Evolutionary conservation across 768 basidiomycete species (phyloP), one percentile per base, ranked within the genome.

Genomic region (Rickenella mellea): DNA sequence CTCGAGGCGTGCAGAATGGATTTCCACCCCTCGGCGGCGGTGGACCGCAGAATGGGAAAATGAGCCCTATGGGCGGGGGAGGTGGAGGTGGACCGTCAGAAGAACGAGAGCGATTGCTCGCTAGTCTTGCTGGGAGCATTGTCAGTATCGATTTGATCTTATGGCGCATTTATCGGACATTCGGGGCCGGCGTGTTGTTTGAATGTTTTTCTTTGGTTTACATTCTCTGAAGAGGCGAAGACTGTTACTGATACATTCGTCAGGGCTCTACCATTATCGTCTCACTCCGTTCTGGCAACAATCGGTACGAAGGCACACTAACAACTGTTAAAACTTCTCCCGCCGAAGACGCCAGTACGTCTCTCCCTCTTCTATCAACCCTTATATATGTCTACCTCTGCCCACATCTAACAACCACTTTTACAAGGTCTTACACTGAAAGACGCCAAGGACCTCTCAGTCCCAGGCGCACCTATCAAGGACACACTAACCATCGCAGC

Each of bases 401-500:
- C 19, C 33, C 10, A 36, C 24, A 22, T 10, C 19, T 36, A 36
- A 11, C 3, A 36, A 2, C 33, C 24, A 22, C 10, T 5, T 17
- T 15, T 17, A 12, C 11, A 19, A 36, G 88, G 87, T 35, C 75
- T 88, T 41, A 78, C 78, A 6, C 71, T 90, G 47, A 81, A 78
- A 55, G 83, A 89, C 59, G 83, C 74, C 54, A 83, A 79, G 63
- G 86, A 90, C 48, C 63, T 88, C 40, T 66, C 73, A 11, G 70
- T 63, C 45, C 77, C 80, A 7, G 80, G 77, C 37, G 73, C 74
- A 1, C 75, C 87, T 24, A 70, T 83, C 46, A 83, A 78, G 59
- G 85, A 88, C 38, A 61, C 66, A 7, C 51, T 81, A 33, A 86
- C 86, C 59, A 69, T 90, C 47, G 70, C 81, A 20, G 72, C 78